Conservation (phyloP, 2,329 filamentous ascomycete genomes). For the Arthrobotrys pseudoclavata region DNA sequence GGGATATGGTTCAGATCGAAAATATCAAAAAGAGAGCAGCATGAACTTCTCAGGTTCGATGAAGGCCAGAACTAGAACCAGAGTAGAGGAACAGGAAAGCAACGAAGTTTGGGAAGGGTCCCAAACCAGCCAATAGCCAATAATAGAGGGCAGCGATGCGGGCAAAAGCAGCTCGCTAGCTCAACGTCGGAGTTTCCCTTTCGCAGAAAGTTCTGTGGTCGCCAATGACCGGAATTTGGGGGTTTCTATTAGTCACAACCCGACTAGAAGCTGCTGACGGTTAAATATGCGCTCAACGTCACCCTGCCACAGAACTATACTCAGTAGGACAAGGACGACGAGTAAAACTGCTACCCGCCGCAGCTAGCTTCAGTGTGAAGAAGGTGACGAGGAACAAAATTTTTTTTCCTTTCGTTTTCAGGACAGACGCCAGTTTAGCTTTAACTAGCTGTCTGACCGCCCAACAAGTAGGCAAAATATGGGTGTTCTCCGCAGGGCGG, state of each 20-base stretch:
- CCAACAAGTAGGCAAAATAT: background rate
- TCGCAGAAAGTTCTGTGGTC: constrained; percentile 25
- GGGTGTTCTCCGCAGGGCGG: constrained; percentile 9
- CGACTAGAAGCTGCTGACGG: constrained; percentile 9
- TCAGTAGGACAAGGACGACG: too few species aligned
- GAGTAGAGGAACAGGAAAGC: constrained; percentile 11
- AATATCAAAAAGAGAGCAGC: constrained; percentile 18
- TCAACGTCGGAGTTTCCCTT: constrained; percentile 1
- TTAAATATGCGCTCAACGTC: constrained; percentile 28
- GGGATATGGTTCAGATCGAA: constrained; percentile 5
- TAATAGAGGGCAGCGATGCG: constrained; percentile 32
- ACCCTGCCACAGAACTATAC: background rate
- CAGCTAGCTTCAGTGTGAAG: constrained; percentile 7
- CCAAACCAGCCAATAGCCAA: constrained; percentile 30
- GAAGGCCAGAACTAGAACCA: background rate
- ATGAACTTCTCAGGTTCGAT: constrained; percentile 26
- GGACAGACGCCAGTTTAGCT: background rate
- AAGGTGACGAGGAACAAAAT: too few species aligned
- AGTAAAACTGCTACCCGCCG: background rate
- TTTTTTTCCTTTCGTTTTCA: too few species aligned
- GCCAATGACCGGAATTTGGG: constrained; percentile 29
- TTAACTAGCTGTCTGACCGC: background rate
- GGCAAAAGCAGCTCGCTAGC: constrained; percentile 37
- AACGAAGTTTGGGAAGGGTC: constrained; percentile 32
- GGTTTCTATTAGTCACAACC: constrained; percentile 46